These are phyloP conservation scores for Diaporthe vaccinii DNA, from an alignment of 2,329 filamentous ascomycete species.

Conservation along the genomic window DNA sequence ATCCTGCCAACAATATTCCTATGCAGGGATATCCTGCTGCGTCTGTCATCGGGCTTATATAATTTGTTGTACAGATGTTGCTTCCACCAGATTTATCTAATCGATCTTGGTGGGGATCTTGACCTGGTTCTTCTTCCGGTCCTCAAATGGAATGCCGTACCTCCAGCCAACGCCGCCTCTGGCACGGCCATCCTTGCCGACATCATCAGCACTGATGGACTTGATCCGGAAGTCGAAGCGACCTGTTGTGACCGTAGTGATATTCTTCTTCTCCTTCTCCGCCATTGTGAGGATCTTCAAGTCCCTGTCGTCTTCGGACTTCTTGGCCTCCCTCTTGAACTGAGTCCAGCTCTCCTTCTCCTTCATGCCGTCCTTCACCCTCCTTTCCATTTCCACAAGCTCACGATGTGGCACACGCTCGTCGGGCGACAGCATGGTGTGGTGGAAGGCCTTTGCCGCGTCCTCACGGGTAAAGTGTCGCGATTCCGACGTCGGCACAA, in stretches of 20 bases:
- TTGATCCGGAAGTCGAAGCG: constrained; percentile 75
- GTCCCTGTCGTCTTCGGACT: constrained; percentile 60
- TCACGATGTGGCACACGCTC: constrained; percentile 73
- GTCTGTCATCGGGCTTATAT: constrained; percentile 45
- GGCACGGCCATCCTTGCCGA: constrained; percentile 66
- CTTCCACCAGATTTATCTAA: constrained; percentile 16
- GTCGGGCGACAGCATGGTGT: constrained; percentile 71
- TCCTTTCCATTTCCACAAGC: constrained; percentile 68
- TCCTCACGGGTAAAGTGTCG: constrained; percentile 74
- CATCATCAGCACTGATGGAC: constrained; percentile 69
- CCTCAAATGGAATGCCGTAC: constrained; percentile 74
- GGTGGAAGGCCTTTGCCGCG: constrained; percentile 74
- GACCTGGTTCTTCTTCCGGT: constrained; percentile 73
- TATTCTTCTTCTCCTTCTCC: constrained; percentile 54
- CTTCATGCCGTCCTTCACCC: constrained; percentile 55
- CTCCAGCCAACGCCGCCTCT: constrained; percentile 69
- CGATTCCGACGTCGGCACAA: constrained; percentile 74
- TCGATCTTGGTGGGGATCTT: constrained; percentile 76
- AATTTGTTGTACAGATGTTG: background rate
- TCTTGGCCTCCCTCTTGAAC: constrained; percentile 56
- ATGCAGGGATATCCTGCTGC: background rate
- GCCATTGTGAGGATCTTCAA: constrained; percentile 52
- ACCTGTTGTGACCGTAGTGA: constrained; percentile 61
- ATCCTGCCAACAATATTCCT: background rate
- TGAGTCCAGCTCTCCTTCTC: constrained; percentile 53